Evolutionary conservation across 2,329 filamentous ascomycete species (phyloP), one percentile per base, ranked within the genome.

Genomic region (Sporothrix schenckii): DNA sequence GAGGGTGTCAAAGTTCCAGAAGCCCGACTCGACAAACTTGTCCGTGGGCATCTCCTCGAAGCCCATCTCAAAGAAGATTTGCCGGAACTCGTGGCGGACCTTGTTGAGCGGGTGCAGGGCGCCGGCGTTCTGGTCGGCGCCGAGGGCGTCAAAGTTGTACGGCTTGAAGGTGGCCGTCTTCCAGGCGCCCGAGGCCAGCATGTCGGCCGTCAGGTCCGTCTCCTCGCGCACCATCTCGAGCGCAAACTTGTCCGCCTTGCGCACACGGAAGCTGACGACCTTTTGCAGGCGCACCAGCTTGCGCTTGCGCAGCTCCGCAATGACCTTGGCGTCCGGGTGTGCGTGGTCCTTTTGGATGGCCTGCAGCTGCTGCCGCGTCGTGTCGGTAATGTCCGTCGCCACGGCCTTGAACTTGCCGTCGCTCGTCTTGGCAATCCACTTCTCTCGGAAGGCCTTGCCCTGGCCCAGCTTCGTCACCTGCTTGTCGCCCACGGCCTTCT

Each of bases 1-100:
- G 73, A 99, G 92, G 30, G 94, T 89, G 78, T 98, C 94, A 80
- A 98, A 98, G 82, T 98, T 98, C 93, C 95, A 99, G 89, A 98
- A 97, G 61, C 94, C 94, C 14, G 94, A 94, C 83, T 99, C 95
- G 73, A 98, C 94, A 79, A 90, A 97, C 80, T 92, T 89, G 82
- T 91, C 91, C 66, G 94, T 97, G 16, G 94, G 92, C 95, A 99
- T 98, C 84, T 99, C 95, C 77, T 94, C 90, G 83, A 98, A 99
- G 68, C 94, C 95, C 90, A 97, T 97, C 80, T 97, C 93, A 82
- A 99, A 98, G 89, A 99, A 99, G 79, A 99, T 97, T 78, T 95
- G 92, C 71, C 95, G 87, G 87, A 99, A 97, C 82, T 98, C 95
- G 76, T 92, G 88, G 76, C 95, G 91, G 76, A 98, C 94, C 85